Evolutionary conservation across 768 basidiomycete species (phyloP).

Genomic region (Amyloporia xantha): DNA sequence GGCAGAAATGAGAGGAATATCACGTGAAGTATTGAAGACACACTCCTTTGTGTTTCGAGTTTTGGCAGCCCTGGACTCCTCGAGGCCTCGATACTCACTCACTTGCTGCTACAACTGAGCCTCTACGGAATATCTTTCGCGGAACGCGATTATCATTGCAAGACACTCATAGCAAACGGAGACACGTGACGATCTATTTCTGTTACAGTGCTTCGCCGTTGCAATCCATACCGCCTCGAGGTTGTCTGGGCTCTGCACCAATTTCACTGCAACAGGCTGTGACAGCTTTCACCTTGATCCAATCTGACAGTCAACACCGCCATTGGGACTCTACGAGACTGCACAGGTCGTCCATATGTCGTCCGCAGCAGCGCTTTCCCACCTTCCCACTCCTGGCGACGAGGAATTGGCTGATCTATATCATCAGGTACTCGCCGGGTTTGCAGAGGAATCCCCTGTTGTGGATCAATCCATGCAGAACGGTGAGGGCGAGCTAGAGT

Average conservation of each 20-base stretch:
- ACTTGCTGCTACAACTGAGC: too few species aligned
- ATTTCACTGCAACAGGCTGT: too few species aligned
- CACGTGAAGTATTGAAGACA: too few species aligned
- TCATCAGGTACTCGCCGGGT: conserved; percentile 68
- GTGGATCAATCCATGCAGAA: conserved; percentile 13
- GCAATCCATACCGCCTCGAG: background rate
- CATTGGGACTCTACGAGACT: background rate
- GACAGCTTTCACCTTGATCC: too few species aligned
- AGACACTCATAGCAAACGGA: too few species aligned
- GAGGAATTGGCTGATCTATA: conserved; percentile 70
- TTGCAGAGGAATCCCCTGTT: conserved; percentile 42
- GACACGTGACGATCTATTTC: background rate
- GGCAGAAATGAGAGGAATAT: too few species aligned
- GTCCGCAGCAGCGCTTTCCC: conserved; percentile 27
- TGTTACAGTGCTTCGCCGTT: background rate
- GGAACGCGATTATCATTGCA: too few species aligned
- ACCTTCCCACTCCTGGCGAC: conserved; percentile 43
- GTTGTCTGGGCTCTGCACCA: background rate
- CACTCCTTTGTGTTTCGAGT: too few species aligned
- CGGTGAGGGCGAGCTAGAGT: conserved; percentile 20
- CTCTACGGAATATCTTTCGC: too few species aligned
- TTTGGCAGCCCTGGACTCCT: too few species aligned
- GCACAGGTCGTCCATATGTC: conserved; percentile 26
- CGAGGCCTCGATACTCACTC: too few species aligned
- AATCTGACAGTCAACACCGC: background rate